Evolutionary conservation across 73 alveolate species (phyloP).

Genomic region (Chromera velia): DNA sequence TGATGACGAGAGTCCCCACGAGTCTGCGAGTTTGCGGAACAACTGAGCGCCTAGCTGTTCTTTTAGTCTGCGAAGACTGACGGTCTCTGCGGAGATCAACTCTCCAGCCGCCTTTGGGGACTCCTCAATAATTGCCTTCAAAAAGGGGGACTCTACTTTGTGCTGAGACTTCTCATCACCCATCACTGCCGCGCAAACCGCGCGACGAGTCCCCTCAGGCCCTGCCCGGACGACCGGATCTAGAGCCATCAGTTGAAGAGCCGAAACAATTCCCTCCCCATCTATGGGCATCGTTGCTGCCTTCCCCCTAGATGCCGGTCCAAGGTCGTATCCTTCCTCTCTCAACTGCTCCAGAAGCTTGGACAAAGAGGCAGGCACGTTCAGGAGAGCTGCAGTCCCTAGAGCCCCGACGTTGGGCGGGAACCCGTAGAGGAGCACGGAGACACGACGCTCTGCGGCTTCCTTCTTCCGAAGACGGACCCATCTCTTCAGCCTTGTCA

Average conservation of each 20-base stretch:
- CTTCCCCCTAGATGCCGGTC: neutral
- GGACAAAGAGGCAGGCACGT: slow-evolving; percentile 27
- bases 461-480: slow-evolving; percentile 15
- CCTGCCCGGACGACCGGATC: neutral
- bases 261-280: neutral
- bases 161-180: too few relatives aligned
- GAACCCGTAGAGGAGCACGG: slow-evolving; percentile 34
- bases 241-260: neutral
- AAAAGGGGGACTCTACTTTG: too few relatives aligned
- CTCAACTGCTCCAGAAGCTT: neutral
- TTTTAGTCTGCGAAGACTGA: too few relatives aligned
- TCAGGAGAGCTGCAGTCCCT: slow-evolving; percentile 43
- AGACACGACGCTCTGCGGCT: slow-evolving; percentile 12
- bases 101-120: too few relatives aligned
- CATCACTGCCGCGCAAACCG: too few relatives aligned
- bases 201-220: neutral
- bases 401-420: slow-evolving; percentile 40
- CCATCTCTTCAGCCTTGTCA: slow-evolving; percentile 7
- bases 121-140: too few relatives aligned
- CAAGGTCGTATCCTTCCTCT: neutral
- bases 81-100: too few relatives aligned
- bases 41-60: too few relatives aligned
- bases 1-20: too few relatives aligned
- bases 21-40: too few relatives aligned
- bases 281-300: too few relatives aligned